Evolutionary conservation across 2,329 filamentous ascomycete genomes (phyloP).

Genomic region (Chalara sp.): DNA sequence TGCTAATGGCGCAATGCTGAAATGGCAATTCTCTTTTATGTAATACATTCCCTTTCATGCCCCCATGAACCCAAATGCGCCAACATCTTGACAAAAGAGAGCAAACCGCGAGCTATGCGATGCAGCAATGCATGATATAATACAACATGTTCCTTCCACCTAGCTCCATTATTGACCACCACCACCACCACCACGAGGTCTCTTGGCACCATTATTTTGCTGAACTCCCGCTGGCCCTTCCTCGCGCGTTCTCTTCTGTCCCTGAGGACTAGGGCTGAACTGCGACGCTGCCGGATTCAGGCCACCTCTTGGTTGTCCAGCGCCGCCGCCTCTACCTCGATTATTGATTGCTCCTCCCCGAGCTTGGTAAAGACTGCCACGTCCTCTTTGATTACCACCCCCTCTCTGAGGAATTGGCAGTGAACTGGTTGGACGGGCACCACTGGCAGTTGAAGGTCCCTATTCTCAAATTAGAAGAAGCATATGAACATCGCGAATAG

Average conservation of each 20-base stretch:
- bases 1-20: not conserved
- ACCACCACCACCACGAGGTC: conserved; percentile 34
- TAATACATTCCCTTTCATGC: conserved; percentile 7
- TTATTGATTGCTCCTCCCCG: conserved; percentile 5
- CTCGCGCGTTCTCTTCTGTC: conserved; percentile 24
- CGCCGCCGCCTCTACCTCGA: conserved; percentile 16
- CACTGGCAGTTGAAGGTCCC: conserved; percentile 16
- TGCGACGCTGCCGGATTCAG: conserved; percentile 25
- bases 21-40: not conserved
- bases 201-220: conserved; percentile 34
- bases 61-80: conserved; percentile 8
- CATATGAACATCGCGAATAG: not conserved
- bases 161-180: conserved; percentile 10
- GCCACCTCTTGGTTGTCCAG: conserved; percentile 19
- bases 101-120: conserved; percentile 13
- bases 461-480: conserved; percentile 7
- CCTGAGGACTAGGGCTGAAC: conserved; percentile 21
- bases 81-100: conserved; percentile 18
- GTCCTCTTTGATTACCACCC: conserved; percentile 15
- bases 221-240: conserved; percentile 25
- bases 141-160: conserved; percentile 7
- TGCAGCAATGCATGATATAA: conserved; percentile 25
- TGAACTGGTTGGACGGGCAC: conserved; percentile 13
- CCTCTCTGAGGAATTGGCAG: conserved; percentile 23
- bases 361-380: conserved; percentile 12